phyloP scores from a whole-genome alignment of 768 basidiomycete species.

The Phallus indusiatus region DNA sequence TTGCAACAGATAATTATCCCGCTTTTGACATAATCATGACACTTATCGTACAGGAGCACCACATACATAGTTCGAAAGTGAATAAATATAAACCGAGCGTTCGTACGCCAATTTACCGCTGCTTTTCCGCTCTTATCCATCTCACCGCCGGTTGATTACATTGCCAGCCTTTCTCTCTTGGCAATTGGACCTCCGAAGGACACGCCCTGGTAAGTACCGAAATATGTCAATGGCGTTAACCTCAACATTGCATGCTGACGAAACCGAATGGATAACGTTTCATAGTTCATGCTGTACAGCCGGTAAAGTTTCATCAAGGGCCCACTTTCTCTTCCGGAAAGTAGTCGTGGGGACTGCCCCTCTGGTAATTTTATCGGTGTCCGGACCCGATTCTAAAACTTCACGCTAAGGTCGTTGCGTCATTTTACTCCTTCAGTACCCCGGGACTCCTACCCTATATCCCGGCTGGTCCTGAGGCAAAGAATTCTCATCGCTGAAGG shows the following conservation, averaged over 20 bases:
- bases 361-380: too few relatives aligned
- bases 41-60: slow-evolving; percentile 51
- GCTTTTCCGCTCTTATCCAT: background rate
- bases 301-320: too few relatives aligned
- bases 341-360: too few relatives aligned
- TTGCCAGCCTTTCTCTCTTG: slow-evolving; percentile 70
- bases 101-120: slow-evolving; percentile 37
- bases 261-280: background rate
- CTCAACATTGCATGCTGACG: background rate
- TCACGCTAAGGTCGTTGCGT: too few relatives aligned
- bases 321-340: too few relatives aligned
- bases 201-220: slow-evolving; percentile 91
- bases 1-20: background rate
- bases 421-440: too few relatives aligned
- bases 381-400: too few relatives aligned
- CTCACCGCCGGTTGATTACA: background rate
- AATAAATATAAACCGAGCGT: slow-evolving; percentile 62
- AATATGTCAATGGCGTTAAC: slow-evolving; percentile 53
- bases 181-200: slow-evolving; percentile 90
- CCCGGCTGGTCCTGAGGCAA: too few relatives aligned
- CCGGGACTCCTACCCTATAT: too few relatives aligned
- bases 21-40: background rate
- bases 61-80: slow-evolving; percentile 83
- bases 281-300: slow-evolving; percentile 77
- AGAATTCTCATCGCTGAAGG: too few relatives aligned